Conservation (phyloP, 495 filamentous ascomycete species). For the Pseudoneurospora amorphoporcata region DNA sequence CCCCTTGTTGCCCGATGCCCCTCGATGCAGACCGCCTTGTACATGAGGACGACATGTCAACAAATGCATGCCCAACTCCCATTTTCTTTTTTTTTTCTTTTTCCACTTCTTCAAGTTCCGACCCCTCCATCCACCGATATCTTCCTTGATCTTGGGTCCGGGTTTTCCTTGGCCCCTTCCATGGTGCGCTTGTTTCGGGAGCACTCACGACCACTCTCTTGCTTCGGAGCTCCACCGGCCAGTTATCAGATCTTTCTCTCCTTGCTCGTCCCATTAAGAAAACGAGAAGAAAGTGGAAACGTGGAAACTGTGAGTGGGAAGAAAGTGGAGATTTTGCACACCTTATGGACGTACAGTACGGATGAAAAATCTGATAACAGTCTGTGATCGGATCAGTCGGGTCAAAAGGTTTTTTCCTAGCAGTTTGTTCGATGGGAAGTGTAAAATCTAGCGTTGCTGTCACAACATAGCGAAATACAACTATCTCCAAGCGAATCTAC, state of each 20-base stretch:
- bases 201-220: background rate
- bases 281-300: constrained; percentile 1
- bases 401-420: background rate
- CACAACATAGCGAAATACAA: no score
- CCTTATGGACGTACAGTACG: background rate
- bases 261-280: background rate
- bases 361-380: background rate
- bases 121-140: background rate
- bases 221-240: background rate
- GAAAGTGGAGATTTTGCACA: background rate
- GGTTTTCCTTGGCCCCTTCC: background rate
- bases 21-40: background rate
- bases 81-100: background rate
- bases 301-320: background rate
- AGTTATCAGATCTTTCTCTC: background rate
- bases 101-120: background rate
- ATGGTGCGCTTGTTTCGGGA: background rate
- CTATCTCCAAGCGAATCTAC: background rate
- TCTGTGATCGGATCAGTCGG: background rate
- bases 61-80: background rate
- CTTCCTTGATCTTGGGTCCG: background rate
- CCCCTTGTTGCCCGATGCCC: background rate
- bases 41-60: background rate
- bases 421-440: background rate
- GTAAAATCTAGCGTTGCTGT: background rate